phyloP scores from a whole-genome alignment of 345 rosid genomes.

The Arabidopsis arenosa region DNA sequence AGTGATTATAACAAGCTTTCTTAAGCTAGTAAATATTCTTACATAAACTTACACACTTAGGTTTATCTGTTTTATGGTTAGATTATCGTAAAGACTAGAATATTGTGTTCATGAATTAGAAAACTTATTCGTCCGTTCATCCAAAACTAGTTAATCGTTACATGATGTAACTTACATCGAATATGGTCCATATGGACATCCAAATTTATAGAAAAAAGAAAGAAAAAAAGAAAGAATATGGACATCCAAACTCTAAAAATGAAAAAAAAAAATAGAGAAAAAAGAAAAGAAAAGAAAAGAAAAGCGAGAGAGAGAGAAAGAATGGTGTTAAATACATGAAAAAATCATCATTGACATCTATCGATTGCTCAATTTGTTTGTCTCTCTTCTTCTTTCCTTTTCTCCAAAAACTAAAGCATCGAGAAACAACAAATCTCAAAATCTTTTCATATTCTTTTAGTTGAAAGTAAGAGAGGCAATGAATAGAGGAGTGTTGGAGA shows the following conservation, averaged over 20 bases:
- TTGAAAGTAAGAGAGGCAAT: constrained; percentile 37
- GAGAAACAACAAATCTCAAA: constrained; percentile 46
- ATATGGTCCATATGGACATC: constrained; percentile 38
- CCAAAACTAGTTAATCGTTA: constrained; percentile 44
- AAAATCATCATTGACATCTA: constrained; percentile 11
- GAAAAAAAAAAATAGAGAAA: constrained; percentile 24
- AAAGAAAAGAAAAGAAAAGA: too few relatives aligned
- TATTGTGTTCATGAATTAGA: background rate
- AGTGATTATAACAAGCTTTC: background rate
- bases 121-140: constrained; percentile 1
- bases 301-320: background rate
- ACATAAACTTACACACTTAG: constrained; percentile 32
- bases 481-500: constrained; percentile 59
- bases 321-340: constrained; percentile 12
- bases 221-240: constrained; percentile 34
- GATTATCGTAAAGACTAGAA: background rate
- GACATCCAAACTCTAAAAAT: too few relatives aligned
- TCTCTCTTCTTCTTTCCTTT: constrained; percentile 34
- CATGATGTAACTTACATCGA: constrained; percentile 45
- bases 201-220: constrained; percentile 32
- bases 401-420: constrained; percentile 43
- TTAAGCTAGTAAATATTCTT: background rate
- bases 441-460: constrained; percentile 52
- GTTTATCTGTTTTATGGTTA: background rate
- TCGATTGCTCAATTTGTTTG: constrained; percentile 6